Percentiles rank a stretch among this genome's conserved stretches.
Conservation (phyloP, 495 filamentous ascomycete genomes). For the Pseudevernia furfuracea region DNA sequence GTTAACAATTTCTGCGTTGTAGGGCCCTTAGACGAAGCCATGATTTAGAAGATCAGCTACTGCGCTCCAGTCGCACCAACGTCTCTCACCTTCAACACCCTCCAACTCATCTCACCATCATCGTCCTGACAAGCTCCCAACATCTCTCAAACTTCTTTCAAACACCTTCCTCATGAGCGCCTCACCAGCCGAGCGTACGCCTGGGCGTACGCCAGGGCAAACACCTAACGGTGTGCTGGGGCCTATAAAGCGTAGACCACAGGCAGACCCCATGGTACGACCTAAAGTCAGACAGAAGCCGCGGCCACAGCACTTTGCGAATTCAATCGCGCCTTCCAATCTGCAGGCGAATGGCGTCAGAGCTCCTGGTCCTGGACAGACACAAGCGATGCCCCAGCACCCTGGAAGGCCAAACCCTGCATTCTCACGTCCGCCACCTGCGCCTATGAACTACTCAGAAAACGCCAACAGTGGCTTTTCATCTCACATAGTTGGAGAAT, state of each 20-base stretch:
- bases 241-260: slow-evolving; percentile 40
- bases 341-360: slow-evolving; percentile 16
- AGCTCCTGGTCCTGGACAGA: slow-evolving; percentile 5
- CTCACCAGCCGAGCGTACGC: slow-evolving; percentile 43
- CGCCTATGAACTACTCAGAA: slow-evolving; percentile 21
- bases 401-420: slow-evolving; percentile 17
- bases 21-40: background rate
- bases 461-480: slow-evolving; percentile 54
- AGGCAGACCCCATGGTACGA: slow-evolving; percentile 61
- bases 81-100: background rate
- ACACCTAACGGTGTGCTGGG: slow-evolving; percentile 36
- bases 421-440: slow-evolving; percentile 7
- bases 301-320: slow-evolving; percentile 5
- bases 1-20: background rate
- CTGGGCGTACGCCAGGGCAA: slow-evolving; percentile 37
- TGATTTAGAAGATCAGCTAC: background rate
- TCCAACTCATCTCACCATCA: background rate
- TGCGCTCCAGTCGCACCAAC: background rate
- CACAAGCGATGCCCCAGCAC: slow-evolving; percentile 19
- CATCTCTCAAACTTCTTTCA: background rate
- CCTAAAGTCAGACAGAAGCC: slow-evolving; percentile 45
- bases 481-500: slow-evolving; percentile 43
- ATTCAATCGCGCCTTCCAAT: background rate
- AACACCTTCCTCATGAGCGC: slow-evolving; percentile 44
- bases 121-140: background rate